Percentiles rank a stretch among this genome's conserved stretches.
Conservation (phyloP, 257 asterid genomes). For the Thymus mandschuricus region DNA sequence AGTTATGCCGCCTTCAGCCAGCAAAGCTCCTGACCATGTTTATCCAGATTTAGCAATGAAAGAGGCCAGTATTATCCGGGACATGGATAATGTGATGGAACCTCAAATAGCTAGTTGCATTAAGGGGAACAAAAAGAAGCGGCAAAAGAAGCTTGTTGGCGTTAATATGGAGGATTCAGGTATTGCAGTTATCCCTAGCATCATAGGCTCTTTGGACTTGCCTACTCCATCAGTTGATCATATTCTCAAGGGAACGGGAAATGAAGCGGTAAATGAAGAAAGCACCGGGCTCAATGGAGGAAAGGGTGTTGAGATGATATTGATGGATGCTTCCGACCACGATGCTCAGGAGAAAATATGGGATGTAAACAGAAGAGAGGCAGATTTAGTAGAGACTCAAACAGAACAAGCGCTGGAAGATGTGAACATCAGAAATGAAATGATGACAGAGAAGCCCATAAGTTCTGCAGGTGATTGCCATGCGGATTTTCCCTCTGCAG, state of each 20-base stretch:
- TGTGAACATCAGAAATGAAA: conserved; percentile 12
- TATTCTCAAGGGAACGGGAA: no score
- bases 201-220: conserved; percentile 28
- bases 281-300: conserved; percentile 21
- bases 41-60: conserved; percentile 29
- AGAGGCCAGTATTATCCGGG: conserved; percentile 13
- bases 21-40: conserved; percentile 28
- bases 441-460: conserved; percentile 7
- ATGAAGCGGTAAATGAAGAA: conserved; percentile 31
- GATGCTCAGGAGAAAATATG: conserved; percentile 30
- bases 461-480: conserved; percentile 19
- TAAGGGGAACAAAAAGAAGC: conserved; percentile 29
- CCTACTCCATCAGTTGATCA: conserved; percentile 24
- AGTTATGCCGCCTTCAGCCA: conserved; percentile 19
- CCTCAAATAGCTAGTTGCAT: conserved; percentile 22
- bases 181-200: conserved; percentile 28
- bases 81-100: conserved; percentile 26
- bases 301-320: conserved; percentile 29
- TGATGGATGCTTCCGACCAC: conserved; percentile 31
- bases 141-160: conserved; percentile 37
- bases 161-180: conserved; percentile 35
- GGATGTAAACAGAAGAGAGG: conserved; percentile 27
- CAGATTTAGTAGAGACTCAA: conserved; percentile 29
- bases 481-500: neutral
- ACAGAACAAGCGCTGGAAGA: conserved; percentile 23